Base-by-base conservation (phyloP, 2,329 filamentous ascomycete genomes). In the Fusarium albidum region DNA sequence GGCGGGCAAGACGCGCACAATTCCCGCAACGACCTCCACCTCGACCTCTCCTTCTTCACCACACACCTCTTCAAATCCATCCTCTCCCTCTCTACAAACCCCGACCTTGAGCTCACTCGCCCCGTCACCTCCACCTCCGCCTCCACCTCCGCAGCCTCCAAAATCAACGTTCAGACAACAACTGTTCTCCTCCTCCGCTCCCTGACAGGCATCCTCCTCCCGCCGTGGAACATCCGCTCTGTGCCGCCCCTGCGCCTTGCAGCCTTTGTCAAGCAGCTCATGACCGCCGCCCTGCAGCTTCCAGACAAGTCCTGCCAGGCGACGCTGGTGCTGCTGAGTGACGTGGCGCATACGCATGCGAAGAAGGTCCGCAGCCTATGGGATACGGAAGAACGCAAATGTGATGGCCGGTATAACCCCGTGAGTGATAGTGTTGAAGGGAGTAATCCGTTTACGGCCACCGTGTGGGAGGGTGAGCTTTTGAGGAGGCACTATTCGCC, bases 41-140 rank as follows among this genome's bases (percentile, higher is more conserved):
- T 99, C 41, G 96, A 99, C 72, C 85, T 99, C 31, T 92, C 89
- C 66, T 97, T 93, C 81, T 99, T 99, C 82, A 93, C 92, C 66
- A 91, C 90, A 12, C 91, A 97, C 73, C 90, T 99, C 53, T 99
- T 96, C 81, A 88, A 87, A 64, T 90, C 90, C 13, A 83, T 99
- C 6, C 84, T 94, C 63, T 82, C 89, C 2, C 83, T 96, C 21
- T 88, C 89, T 4, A 79, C 93, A 41, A 90, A 96, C 71, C 82
- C 93, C 0, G 91, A 97, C 69, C 86, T 99, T 62, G 95, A 99
- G 72, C 85, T 91, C 55, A 88, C 90, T 41, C 69, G 70, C 34
- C 73, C 71, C n/a, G 66, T 71, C 61, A 68, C 77, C 61, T 59
- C 72, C 53, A 66, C 76, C 47, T 68, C 72, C 41, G 75, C 75